Evolutionary conservation across 192 early-diverging fungal species (phyloP), one percentile per base, ranked within the genome.

Genomic region (Dissophora ornata): DNA sequence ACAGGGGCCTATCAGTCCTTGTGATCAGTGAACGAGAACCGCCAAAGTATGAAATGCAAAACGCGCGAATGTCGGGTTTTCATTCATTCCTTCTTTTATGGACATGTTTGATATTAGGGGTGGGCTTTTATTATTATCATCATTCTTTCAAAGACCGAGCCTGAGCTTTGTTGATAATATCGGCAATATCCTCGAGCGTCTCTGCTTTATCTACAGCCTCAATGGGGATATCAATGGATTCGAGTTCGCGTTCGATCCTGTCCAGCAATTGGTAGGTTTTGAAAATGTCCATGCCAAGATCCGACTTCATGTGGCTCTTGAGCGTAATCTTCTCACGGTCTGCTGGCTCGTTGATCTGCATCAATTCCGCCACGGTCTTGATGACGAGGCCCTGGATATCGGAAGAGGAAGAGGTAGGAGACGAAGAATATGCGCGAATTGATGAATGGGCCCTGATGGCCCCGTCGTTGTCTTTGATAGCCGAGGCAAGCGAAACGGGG

Each of bases 221-320:
- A 7, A 68, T 19, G 13, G 66, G n/a, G 26, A 68, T 58, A 19
- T 68, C 66, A 34, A 68, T 30, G 0, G n/a, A 11, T 7, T 36
- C 47, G 32, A 67, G 16, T 21, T 50, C 25, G 11, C 41, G 45
- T 26, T 67, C 65, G 15, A 67, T 11, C 26, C 29, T 38, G 11
- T 67, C 65, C 10, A 67, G 24, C 34, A 67, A 19, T 24, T 67
- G 65, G 28, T 67, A 67, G 8, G 44, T 68, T 34, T 58, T 68
- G 47, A 68, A 68, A 21, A 68, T 30, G 33, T 68, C 66, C 36
- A 68, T 57, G 2, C 66, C 66, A 3, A 68, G 55, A 21, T 68
- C 54, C 11, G 24, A 34, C 48, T 57, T 47, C 25, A 67, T 34
- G 11, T 49, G 41, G 16, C 42, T 47, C n/a, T 32, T 25, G 26